Evolutionary conservation across 2,329 filamentous ascomycete genomes (phyloP).

Genomic region (Colletotrichum tamarilloi): DNA sequence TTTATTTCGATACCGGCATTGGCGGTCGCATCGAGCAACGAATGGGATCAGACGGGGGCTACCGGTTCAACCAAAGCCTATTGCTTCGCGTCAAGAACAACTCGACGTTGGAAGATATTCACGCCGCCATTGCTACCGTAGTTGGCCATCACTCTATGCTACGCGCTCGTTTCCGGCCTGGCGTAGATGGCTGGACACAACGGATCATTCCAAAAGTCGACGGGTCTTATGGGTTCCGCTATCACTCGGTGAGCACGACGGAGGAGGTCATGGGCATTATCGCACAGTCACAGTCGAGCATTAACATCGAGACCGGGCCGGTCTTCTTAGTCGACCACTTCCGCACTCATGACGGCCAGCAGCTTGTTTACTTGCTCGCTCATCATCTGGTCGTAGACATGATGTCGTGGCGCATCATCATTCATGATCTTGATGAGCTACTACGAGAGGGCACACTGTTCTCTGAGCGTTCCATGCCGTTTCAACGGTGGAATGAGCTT

Average conservation of each 20-base stretch:
- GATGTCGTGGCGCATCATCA: conserved; percentile 61
- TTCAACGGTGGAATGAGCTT: conserved; percentile 61
- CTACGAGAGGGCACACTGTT: conserved; percentile 56
- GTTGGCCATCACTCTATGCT: conserved; percentile 65
- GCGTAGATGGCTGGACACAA: conserved; percentile 58
- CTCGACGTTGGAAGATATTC: conserved; percentile 55
- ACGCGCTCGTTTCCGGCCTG: conserved; percentile 55
- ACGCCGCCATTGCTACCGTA: conserved; percentile 59
- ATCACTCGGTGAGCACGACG: conserved; percentile 53
- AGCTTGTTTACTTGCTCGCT: conserved; percentile 60
- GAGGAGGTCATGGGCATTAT: conserved; percentile 55
- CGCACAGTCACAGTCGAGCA: conserved; percentile 52
- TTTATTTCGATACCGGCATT: conserved; percentile 62
- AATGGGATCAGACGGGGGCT: conserved; percentile 47
- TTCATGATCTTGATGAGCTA: conserved; percentile 62
- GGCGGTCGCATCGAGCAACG: conserved; percentile 47
- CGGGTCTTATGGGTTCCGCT: conserved; percentile 56
- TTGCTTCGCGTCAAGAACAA: conserved; percentile 56
- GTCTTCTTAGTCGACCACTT: conserved; percentile 63
- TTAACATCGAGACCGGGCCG: conserved; percentile 62
- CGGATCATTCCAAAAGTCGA: conserved; percentile 52
- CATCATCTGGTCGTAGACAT: conserved; percentile 65
- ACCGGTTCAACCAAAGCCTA: conserved; percentile 63
- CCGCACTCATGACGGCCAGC: conserved; percentile 55
- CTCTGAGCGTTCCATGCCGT: conserved; percentile 58